Conservation (phyloP, 1,139 yeast genomes). For the Blastobotrys buckinghamii region DNA sequence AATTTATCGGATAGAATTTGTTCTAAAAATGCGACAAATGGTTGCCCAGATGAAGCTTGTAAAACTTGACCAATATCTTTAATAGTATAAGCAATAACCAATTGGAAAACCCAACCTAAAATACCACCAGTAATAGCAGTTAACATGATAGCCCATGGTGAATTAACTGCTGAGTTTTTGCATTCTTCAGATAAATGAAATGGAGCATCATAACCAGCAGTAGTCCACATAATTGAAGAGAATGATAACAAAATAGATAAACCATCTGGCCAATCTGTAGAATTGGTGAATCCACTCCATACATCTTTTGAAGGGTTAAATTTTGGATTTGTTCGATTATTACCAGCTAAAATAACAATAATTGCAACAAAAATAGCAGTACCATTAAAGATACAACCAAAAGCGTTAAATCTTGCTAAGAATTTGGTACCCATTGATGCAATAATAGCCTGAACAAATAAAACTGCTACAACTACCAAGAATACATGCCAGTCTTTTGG, state of each 20-base stretch:
- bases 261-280: constrained; percentile 65
- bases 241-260: constrained; percentile 55
- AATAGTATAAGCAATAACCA: background rate
- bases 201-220: constrained; percentile 73
- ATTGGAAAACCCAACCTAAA: background rate
- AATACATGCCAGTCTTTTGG: background rate
- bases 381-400: constrained; percentile 44
- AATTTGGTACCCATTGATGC: background rate
- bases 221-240: constrained; percentile 67
- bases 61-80: background rate
- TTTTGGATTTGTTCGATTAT: constrained; percentile 41
- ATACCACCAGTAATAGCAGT: background rate
- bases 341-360: constrained; percentile 52
- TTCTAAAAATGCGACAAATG: background rate
- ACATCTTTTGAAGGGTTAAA: constrained; percentile 48
- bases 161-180: constrained; percentile 56
- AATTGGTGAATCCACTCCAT: constrained; percentile 52
- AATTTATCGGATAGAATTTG: background rate
- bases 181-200: constrained; percentile 71
- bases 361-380: constrained; percentile 50
- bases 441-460: background rate
- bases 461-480: background rate
- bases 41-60: background rate
- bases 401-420: background rate
- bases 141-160: constrained; percentile 36